These are phyloP conservation scores for Oxytropis ochrocephala DNA, from an alignment of 306 rosid genomes.

Conservation along the genomic window DNA sequence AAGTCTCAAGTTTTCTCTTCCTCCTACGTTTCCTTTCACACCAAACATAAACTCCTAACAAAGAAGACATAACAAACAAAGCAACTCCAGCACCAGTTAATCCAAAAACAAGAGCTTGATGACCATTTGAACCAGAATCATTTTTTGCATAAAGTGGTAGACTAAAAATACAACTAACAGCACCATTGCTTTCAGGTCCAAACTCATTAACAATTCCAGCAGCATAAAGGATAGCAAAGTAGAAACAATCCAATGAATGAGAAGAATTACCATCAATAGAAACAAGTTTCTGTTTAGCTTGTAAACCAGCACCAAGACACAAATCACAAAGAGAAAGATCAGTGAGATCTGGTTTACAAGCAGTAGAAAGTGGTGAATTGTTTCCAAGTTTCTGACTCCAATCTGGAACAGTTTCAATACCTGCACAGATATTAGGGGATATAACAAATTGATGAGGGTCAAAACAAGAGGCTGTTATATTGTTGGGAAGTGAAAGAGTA, in stretches of 20 bases:
- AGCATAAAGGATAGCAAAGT: slow-evolving; percentile 61
- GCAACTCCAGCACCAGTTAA: slow-evolving; percentile 72
- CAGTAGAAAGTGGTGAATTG: slow-evolving; percentile 35
- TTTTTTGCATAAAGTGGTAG: slow-evolving; percentile 29
- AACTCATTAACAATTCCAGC: slow-evolving; percentile 73
- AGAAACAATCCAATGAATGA: slow-evolving; percentile 46
- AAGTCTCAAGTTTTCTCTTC: slow-evolving; percentile 19
- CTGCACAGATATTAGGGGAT: slow-evolving; percentile 52
- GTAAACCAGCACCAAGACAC: slow-evolving; percentile 54
- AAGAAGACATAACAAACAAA: slow-evolving; percentile 40
- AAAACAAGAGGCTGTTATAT: slow-evolving; percentile 39
- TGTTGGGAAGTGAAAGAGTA: slow-evolving; percentile 34
- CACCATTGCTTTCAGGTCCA: slow-evolving; percentile 77
- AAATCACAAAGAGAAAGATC: slow-evolving; percentile 47
- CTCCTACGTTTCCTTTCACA: slow-evolving; percentile 47
- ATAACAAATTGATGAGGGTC: slow-evolving; percentile 59
- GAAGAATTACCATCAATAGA: slow-evolving; percentile 58
- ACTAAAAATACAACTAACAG: slow-evolving; percentile 49
- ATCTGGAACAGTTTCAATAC: slow-evolving; percentile 39
- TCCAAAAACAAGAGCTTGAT: slow-evolving; percentile 59
- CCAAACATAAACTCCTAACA: slow-evolving; percentile 65
- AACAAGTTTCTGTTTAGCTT: slow-evolving; percentile 27
- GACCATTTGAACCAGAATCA: slow-evolving; percentile 36
- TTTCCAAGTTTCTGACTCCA: slow-evolving; percentile 51
- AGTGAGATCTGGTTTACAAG: slow-evolving; percentile 54